phyloP scores from a whole-genome alignment of 257 asterid species.

The Plantago major region DNA sequence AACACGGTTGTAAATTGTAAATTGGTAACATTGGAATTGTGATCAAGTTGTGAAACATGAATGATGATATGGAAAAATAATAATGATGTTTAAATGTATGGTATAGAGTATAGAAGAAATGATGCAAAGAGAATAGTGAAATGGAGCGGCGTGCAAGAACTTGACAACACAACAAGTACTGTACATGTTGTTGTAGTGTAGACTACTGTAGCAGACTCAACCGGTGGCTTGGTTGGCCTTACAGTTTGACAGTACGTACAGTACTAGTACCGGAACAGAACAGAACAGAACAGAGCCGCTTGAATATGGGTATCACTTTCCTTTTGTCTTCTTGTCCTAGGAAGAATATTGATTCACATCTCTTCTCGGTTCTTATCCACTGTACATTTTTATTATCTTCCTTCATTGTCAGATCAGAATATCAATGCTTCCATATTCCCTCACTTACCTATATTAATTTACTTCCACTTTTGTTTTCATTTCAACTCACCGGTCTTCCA shows the following conservation, averaged over 20 bases:
- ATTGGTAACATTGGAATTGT: background rate
- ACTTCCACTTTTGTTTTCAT: too few species aligned
- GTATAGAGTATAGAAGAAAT: too few species aligned
- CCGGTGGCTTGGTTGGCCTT: background rate
- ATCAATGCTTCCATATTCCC: too few species aligned
- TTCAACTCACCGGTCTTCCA: too few species aligned
- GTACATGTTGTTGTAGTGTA: too few species aligned
- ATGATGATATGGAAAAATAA: background rate
- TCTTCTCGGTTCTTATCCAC: too few species aligned
- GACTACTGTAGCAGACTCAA: too few species aligned
- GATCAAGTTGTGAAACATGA: background rate
- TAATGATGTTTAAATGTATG: too few species aligned
- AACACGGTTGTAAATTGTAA: background rate
- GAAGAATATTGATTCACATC: conserved; percentile 27
- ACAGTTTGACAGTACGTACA: background rate
- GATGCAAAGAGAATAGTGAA: conserved; percentile 8
- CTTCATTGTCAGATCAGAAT: too few species aligned
- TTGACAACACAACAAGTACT: conserved; percentile 1
- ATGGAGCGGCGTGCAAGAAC: conserved; percentile 1
- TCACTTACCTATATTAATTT: too few species aligned
- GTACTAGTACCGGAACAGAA: conserved; percentile 2
- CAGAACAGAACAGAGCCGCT: background rate
- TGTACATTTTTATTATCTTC: too few species aligned
- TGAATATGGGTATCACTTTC: background rate
- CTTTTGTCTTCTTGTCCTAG: conserved; percentile 26